Conservation (phyloP, 495 filamentous ascomycete species). For the Aspergillus panamensis region DNA sequence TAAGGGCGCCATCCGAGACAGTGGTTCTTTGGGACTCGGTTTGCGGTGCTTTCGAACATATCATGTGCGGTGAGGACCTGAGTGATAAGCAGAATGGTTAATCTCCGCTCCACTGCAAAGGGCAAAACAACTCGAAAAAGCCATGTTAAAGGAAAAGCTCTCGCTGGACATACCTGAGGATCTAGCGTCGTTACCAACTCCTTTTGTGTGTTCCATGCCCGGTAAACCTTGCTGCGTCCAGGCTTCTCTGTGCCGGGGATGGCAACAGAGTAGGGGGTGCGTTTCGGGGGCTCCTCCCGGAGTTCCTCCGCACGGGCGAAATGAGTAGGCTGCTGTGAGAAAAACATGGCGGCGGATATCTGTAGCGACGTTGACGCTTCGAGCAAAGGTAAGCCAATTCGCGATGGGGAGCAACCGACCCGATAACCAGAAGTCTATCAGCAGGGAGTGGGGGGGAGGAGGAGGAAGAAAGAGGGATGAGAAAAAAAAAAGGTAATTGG, state of each 20-base stretch:
- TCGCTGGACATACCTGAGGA: constrained; percentile 55
- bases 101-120: not conserved
- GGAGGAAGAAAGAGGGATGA: constrained; percentile 8
- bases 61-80: constrained; percentile 72
- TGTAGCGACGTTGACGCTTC: constrained; percentile 7
- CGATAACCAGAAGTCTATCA: no score
- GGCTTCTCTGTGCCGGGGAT: constrained; percentile 69
- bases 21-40: constrained; percentile 54
- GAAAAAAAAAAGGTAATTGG: not conserved
- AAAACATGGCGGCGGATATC: constrained; percentile 34
- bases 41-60: constrained; percentile 68
- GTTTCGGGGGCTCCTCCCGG: constrained; percentile 40
- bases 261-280: constrained; percentile 53
- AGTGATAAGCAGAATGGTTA: constrained; percentile 1
- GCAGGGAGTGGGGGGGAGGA: not conserved
- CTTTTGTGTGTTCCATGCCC: constrained; percentile 74
- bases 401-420: not conserved
- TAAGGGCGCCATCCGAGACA: constrained; percentile 83
- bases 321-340: constrained; percentile 36
- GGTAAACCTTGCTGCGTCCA: constrained; percentile 72
- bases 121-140: not conserved
- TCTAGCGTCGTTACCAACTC: constrained; percentile 69
- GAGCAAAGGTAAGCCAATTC: constrained; percentile 3
- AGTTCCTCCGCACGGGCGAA: constrained; percentile 44
- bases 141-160: no score